Base-by-base conservation (phyloP, 345 rosid genomes). In the Populus davidiana region DNA sequence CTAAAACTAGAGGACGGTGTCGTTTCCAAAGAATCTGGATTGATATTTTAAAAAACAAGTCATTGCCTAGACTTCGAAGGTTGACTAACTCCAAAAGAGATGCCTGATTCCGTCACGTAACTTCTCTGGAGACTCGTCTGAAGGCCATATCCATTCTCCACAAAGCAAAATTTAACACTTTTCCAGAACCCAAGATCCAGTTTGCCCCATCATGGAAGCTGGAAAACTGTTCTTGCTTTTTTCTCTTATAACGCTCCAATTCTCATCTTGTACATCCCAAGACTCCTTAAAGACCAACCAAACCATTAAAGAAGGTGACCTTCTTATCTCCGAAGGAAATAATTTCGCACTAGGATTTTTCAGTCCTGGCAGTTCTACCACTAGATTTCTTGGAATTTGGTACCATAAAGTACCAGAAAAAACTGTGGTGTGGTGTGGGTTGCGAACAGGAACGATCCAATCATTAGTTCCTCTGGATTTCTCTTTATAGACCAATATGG, bases 351-450 rank as follows among this genome's bases (percentile, higher is more conserved):
- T 75, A 17, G 78, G 78, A 10, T 76, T 68, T 52, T 76, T 68
- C 52, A 68, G 54, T 33, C 35, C 35, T 0, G 69, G 69, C 0
- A 61, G 39, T 11, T 61, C 77, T 16, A 38, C 25, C 9, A 16
- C 8, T 16, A 38, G 18, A 21, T 61, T 38, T 41, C n/a, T 73
- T 73, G 44, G 33, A 2, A 65, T 74, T 12, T 64, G 70, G 70
- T 74, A 41, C 23, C 2, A 39, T 29, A 66, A 66, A 43, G 1
- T 27, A 17, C 59, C 61, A n/a, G 74, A 14, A 5, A 61, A 39
- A 7, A 36, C 61, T 2, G 79, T 70, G 49, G 69, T 2, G 79
- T 70, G 49, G 69, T 77, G 35, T 77, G 79, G 79, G 79, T 69
- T 8, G 79, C 79, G n/a, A 69, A 77, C 10, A 77, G 79, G 21